Evolutionary conservation across 164 flowering plant species (phyloP), one percentile per base, ranked within the genome.

Genomic region (Chimonanthus salicifolius): DNA sequence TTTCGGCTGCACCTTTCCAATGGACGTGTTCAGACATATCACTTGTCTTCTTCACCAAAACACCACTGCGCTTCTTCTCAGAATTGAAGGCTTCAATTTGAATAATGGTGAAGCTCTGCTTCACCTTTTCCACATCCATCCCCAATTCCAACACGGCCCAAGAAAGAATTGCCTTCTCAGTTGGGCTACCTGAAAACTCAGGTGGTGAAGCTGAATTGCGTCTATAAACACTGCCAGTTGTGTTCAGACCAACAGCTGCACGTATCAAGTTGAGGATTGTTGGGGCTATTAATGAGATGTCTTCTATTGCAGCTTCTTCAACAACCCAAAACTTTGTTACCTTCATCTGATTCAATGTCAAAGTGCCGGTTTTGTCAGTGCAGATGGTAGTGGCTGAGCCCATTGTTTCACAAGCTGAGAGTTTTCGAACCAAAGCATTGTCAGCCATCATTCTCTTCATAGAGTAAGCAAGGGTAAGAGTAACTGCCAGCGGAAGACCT

Each of bases 1-100:
- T 88, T 78, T 89, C 91, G 5, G 87, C 89, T 1, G 88, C 94
- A 11, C 91, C 94, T 75, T 88, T 89, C 91, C 91, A 88, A 21
- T 89, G 94, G 13, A 76, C 83, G 48, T 87, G 81, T 44, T 69
- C 33, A 0, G 71, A 71, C 50, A 64, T 64, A 18, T 82, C 83
- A 0, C 11, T 47, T 13, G 76, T 82, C 67, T 79, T 80, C 72
- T 67, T 80, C 62, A 81, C 71, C 60, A 76, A 51, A 65, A 87
- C 80, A 4, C 90, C 88, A 50, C 90, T 86, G 62, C 84, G 67
- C 65, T 88, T 90, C 78, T 85, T 90, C 77, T 82, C 70, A 1
- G 94, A 88, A 77, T 85, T 87, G 87, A 86, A 90, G 7, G 94
- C 73, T 73, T 85, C 89, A 5, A 88, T 89, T 6, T 83, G 79